Percentiles rank a stretch among this genome's conserved stretches.
These are phyloP conservation scores for Strobilomyces echinocephalus DNA, from an alignment of 768 basidiomycete species.

Conservation along the genomic window DNA sequence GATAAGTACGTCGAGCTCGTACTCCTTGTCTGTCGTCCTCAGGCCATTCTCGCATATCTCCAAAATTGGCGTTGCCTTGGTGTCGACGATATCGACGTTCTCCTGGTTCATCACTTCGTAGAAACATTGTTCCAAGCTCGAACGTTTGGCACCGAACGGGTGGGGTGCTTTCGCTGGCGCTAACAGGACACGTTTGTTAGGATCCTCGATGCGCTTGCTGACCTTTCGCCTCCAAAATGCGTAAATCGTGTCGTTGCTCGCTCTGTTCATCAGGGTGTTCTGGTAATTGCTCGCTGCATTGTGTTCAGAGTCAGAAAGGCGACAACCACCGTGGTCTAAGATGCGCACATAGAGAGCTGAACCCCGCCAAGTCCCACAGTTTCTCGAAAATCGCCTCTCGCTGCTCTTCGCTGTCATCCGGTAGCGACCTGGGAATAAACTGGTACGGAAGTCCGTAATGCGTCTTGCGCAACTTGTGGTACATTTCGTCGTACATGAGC, in stretches of 20 bases:
- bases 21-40: slow-evolving; percentile 3
- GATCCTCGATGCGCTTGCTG: slow-evolving; percentile 9
- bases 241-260: slow-evolving; percentile 4
- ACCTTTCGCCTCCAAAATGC: neutral
- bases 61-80: slow-evolving; percentile 3
- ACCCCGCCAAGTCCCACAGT: slow-evolving; percentile 8
- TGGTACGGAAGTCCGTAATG: neutral
- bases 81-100: slow-evolving; percentile 14
- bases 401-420: slow-evolving; percentile 6
- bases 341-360: neutral
- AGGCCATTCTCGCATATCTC: slow-evolving; percentile 10
- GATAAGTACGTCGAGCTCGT: slow-evolving; percentile 12
- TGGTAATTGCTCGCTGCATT: slow-evolving; percentile 8
- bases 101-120: slow-evolving; percentile 16
- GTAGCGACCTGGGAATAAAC: neutral
- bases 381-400: slow-evolving; percentile 8
- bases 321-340: neutral
- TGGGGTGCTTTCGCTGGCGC: slow-evolving; percentile 12
- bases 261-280: neutral
- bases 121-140: slow-evolving; percentile 6
- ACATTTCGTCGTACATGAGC: slow-evolving; percentile 7
- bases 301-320: neutral
- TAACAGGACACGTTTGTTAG: slow-evolving; percentile 10
- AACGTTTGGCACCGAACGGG: slow-evolving; percentile 7
- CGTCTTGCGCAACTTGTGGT: slow-evolving; percentile 1